phyloP scores from a whole-genome alignment of 768 basidiomycete species.

The Xerocomus potaroensis region DNA sequence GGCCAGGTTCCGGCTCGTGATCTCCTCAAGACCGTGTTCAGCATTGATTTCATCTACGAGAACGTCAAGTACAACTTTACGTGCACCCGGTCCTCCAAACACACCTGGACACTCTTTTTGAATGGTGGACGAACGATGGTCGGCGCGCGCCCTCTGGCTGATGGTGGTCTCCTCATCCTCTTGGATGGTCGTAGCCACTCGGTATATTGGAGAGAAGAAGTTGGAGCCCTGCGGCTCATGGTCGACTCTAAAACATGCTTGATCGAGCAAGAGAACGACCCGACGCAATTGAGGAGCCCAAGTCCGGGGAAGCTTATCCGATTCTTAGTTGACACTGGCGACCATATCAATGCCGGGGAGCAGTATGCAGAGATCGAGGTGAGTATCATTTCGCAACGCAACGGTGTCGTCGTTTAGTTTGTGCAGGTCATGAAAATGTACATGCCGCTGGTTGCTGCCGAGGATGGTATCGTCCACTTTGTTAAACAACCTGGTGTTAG shows the following conservation, averaged over 20 bases:
- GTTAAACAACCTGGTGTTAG: slow-evolving; percentile 99
- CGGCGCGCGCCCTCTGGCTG: slow-evolving; percentile 87
- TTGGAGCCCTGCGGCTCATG: slow-evolving; percentile 87
- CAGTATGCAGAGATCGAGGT: slow-evolving; percentile 98
- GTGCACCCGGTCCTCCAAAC: slow-evolving; percentile 83
- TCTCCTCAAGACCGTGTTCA: slow-evolving; percentile 93
- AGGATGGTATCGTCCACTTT: slow-evolving; percentile 91
- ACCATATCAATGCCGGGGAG: slow-evolving; percentile 95
- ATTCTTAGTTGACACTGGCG: slow-evolving; percentile 93
- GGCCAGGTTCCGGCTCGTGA: slow-evolving; percentile 96
- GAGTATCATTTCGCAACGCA: slow-evolving; percentile 17
- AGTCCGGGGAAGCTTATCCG: slow-evolving; percentile 95
- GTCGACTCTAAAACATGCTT: slow-evolving; percentile 97
- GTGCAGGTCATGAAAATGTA: slow-evolving; percentile 97
- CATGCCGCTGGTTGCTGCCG: slow-evolving; percentile 93
- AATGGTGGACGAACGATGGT: slow-evolving; percentile 94
- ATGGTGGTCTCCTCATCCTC: slow-evolving; percentile 89
- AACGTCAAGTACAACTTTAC: slow-evolving; percentile 94
- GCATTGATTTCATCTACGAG: slow-evolving; percentile 97
- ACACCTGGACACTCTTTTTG: slow-evolving; percentile 90
- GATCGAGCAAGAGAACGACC: slow-evolving; percentile 99
- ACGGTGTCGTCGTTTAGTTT: slow-evolving; percentile 2
- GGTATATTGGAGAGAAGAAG: slow-evolving; percentile 97
- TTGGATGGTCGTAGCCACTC: slow-evolving; percentile 96
- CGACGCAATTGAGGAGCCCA: slow-evolving; percentile 93